Conservation (phyloP, 106 monocot genomes). For the Cymbidium sinense region DNA sequence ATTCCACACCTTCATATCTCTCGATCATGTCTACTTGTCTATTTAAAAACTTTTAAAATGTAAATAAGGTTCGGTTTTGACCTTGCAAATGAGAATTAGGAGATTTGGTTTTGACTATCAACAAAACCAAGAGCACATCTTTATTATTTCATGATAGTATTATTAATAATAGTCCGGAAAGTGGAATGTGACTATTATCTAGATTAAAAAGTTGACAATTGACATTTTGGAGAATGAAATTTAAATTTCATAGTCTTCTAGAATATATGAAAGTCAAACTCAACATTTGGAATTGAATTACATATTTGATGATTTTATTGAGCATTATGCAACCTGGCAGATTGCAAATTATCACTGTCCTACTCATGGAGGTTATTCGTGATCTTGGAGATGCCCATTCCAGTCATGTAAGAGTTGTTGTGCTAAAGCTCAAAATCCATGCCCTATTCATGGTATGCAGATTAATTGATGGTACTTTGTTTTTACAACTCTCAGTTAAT, state of each 20-base stretch:
- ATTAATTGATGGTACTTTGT: not conserved
- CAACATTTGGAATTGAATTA: not conserved
- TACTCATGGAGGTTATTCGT: not conserved
- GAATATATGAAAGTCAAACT: not conserved
- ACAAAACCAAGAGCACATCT: too few relatives aligned
- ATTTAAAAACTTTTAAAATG: too few relatives aligned
- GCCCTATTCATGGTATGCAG: constrained; percentile 86
- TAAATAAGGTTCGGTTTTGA: too few relatives aligned
- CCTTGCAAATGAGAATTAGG: too few relatives aligned
- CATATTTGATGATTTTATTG: not conserved
- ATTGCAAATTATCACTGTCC: not conserved
- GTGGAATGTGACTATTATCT: not conserved
- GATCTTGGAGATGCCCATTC: constrained; percentile 71
- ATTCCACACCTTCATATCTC: too few relatives aligned
- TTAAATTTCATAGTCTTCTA: not conserved
- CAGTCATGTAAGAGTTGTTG: constrained; percentile 97
- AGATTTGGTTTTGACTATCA: not conserved
- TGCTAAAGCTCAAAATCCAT: constrained; percentile 88
- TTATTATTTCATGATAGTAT: not conserved
- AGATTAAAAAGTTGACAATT: not conserved
- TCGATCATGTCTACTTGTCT: too few relatives aligned
- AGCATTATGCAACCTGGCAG: not conserved
- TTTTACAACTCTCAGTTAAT: too few relatives aligned
- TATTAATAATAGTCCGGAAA: not conserved
- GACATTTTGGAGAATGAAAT: not conserved